Percentiles rank a stretch among this genome's conserved stretches.
Conservation (phyloP, 768 basidiomycete genomes). For the Dentipellis sp. region DNA sequence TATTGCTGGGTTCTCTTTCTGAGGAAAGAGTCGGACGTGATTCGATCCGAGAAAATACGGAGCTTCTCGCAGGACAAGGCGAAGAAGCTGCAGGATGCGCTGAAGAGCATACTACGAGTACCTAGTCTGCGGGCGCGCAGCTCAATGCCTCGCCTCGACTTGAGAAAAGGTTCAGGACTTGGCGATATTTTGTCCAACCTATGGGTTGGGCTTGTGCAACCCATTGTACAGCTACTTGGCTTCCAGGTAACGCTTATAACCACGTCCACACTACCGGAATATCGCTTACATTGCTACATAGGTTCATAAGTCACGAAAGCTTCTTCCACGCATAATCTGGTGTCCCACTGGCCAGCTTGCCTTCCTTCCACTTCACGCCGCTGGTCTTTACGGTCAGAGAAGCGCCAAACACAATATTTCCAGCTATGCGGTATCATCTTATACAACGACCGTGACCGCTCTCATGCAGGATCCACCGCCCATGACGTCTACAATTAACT, state of each 20-base stretch:
- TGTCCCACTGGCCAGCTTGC: background rate
- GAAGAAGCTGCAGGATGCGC: background rate
- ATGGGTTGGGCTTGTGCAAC: background rate
- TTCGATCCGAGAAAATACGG: background rate
- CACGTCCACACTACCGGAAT: too few species aligned
- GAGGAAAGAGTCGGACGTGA: background rate
- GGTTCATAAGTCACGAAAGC: too few species aligned
- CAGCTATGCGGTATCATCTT: background rate
- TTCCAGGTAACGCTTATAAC: too few species aligned
- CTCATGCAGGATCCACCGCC: background rate
- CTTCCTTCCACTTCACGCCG: background rate
- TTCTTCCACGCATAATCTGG: background rate
- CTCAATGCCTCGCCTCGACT: background rate
- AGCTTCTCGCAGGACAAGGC: background rate
- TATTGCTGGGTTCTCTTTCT: background rate
- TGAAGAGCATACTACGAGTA: background rate
- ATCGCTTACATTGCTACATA: too few species aligned
- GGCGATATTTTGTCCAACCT: background rate
- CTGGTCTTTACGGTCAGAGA: background rate
- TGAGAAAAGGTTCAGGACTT: background rate
- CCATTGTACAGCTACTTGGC: background rate
- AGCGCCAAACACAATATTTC: background rate
- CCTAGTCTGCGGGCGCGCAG: background rate
- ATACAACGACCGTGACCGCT: background rate
- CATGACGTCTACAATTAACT: background rate